Conservation (phyloP, 2,329 filamentous ascomycete species). For the Coniochaeta pulveracea region DNA sequence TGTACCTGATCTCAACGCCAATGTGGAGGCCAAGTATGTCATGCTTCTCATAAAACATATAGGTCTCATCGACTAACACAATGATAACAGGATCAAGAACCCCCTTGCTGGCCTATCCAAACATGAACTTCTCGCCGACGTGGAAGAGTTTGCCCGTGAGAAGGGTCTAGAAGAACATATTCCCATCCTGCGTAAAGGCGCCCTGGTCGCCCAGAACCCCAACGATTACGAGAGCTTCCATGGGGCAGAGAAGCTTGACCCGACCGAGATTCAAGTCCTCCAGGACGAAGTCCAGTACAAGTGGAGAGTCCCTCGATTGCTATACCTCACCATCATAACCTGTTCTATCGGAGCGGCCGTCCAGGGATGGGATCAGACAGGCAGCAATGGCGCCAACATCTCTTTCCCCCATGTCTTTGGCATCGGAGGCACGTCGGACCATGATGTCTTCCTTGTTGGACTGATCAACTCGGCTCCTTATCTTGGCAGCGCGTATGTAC, state of each 20-base stretch:
- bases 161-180: slow-evolving; percentile 47
- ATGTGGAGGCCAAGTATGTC: slow-evolving; percentile 33
- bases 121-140: slow-evolving; percentile 38
- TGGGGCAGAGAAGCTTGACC: slow-evolving; percentile 42
- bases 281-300: slow-evolving; percentile 52
- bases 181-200: slow-evolving; percentile 51
- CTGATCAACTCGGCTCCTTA: slow-evolving; percentile 39
- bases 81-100: slow-evolving; percentile 26
- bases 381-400: slow-evolving; percentile 35
- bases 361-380: slow-evolving; percentile 26
- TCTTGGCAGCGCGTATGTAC: slow-evolving; percentile 22
- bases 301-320: slow-evolving; percentile 49
- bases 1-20: slow-evolving; percentile 29
- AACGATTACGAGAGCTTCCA: slow-evolving; percentile 46
- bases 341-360: slow-evolving; percentile 43
- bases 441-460: slow-evolving; percentile 45
- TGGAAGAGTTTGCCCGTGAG: slow-evolving; percentile 39
- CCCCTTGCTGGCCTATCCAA: slow-evolving; percentile 38
- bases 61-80: too few relatives aligned
- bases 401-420: slow-evolving; percentile 31
- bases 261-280: slow-evolving; percentile 47
- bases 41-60: too few relatives aligned
- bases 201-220: slow-evolving; percentile 62
- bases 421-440: slow-evolving; percentile 24
- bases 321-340: slow-evolving; percentile 54